Percentiles rank a stretch among this genome's conserved stretches.
Evolutionary conservation across 2,329 filamentous ascomycete species (phyloP).

Genomic region (Aspergillus bombycis): DNA sequence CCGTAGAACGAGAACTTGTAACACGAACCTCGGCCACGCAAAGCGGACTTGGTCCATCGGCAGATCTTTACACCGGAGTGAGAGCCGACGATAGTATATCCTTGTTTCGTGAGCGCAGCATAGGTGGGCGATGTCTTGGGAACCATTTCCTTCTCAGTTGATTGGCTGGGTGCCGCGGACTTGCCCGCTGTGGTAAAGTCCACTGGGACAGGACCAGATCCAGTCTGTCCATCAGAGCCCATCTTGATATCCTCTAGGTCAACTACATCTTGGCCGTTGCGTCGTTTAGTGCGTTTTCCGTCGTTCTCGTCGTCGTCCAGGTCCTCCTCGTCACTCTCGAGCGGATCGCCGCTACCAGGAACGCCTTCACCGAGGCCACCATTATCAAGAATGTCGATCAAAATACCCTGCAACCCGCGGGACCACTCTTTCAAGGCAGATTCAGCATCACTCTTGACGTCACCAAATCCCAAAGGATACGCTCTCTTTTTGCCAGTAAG

Average conservation of each 20-base stretch:
- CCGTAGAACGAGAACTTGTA: constrained; percentile 99
- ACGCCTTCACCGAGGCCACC: constrained; percentile 67
- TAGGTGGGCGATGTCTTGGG: constrained; percentile 88
- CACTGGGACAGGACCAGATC: constrained; percentile 64
- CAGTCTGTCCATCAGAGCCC: constrained; percentile 31
- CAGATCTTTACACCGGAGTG: constrained; percentile 98
- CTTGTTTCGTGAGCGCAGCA: constrained; percentile 88
- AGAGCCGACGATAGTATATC: constrained; percentile 91
- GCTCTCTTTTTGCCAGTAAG: constrained; percentile 83
- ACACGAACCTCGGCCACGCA: constrained; percentile 89
- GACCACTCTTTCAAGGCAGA: constrained; percentile 76
- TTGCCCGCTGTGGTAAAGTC: constrained; percentile 72
- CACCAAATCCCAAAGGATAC: constrained; percentile 85
- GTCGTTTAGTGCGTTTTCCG: constrained; percentile 51
- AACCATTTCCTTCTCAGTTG: constrained; percentile 83
- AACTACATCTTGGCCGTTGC: constrained; percentile 57
- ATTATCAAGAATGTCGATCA: constrained; percentile 61
- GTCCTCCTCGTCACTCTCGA: constrained; percentile 82
- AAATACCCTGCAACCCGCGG: constrained; percentile 70
- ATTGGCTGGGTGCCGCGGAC: constrained; percentile 37
- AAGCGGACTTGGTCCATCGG: constrained; percentile 96
- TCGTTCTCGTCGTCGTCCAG: constrained; percentile 62
- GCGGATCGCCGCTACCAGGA: constrained; percentile 76
- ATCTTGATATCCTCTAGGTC: constrained; percentile 82
- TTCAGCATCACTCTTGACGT: constrained; percentile 74